A percentile compares a stretch with the other conserved stretches of the same genome.
Evolutionary conservation across 2,329 filamentous ascomycete species (phyloP).

Genomic region (Aspergillus sp.): DNA sequence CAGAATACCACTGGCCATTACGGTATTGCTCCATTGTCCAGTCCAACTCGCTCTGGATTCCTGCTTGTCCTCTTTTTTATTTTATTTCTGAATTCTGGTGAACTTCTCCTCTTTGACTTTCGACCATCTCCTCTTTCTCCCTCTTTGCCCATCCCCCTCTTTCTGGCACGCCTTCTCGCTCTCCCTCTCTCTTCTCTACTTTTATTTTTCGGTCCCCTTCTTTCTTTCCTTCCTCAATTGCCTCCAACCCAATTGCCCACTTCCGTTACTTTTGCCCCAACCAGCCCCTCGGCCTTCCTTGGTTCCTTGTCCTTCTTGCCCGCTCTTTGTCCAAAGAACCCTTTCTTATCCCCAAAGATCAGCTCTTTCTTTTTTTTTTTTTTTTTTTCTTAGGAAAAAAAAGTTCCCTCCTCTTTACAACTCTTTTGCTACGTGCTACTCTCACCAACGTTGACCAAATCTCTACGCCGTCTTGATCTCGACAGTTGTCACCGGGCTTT

Average conservation of each 20-base stretch:
- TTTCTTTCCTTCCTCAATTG: constrained; percentile 9
- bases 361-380: neutral
- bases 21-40: constrained; percentile 5
- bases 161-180: constrained; percentile 12
- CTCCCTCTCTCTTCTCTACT: constrained; percentile 9
- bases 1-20: too few relatives aligned
- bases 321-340: neutral
- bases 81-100: constrained; percentile 8
- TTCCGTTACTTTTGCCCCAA: neutral
- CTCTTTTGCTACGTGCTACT: neutral
- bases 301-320: neutral
- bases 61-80: constrained; percentile 13
- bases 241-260: constrained; percentile 5
- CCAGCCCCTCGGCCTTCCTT: constrained; percentile 1
- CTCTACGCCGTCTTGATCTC: constrained; percentile 8
- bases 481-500: constrained; percentile 21
- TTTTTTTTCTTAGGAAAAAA: neutral
- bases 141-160: constrained; percentile 11
- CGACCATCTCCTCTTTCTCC: constrained; percentile 14
- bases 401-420: neutral
- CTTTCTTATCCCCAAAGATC: neutral
- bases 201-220: constrained; percentile 1
- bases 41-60: neutral
- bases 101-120: constrained; percentile 19
- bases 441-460: neutral